These are phyloP conservation scores for Botryotinia narcissicola DNA, from an alignment of 2,329 filamentous ascomycete genomes.

Conservation along the genomic window DNA sequence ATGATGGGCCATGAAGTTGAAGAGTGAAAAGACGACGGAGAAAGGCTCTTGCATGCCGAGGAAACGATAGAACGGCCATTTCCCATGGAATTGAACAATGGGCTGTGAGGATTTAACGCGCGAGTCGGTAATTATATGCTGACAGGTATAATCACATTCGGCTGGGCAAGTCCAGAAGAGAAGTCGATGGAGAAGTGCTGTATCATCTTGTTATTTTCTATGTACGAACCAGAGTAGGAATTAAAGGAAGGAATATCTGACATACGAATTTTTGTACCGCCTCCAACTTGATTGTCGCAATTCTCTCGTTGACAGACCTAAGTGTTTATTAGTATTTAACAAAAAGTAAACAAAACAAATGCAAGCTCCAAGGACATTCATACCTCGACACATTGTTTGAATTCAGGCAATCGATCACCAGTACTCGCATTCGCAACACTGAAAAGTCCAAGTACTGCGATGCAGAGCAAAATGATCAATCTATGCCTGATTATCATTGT, in stretches of 20 bases:
- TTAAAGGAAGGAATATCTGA: not conserved
- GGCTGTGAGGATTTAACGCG: conserved; percentile 65
- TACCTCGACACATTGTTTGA: conserved; percentile 82
- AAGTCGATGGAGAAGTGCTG: conserved; percentile 80
- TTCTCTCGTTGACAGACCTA: conserved; percentile 81
- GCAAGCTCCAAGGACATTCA: not conserved
- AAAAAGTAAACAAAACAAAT: not conserved
- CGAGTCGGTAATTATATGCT: conserved; percentile 79
- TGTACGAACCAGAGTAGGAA: conserved; percentile 10
- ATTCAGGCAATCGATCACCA: conserved; percentile 84
- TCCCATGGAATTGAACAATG: conserved; percentile 92
- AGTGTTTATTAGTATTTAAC: conserved; percentile 21
- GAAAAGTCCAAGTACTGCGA: conserved; percentile 37
- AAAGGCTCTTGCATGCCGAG: conserved; percentile 94
- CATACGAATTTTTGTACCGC: conserved; percentile 40
- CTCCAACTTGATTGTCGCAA: conserved; percentile 63
- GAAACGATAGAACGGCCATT: conserved; percentile 94
- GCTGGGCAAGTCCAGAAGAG: conserved; percentile 88
- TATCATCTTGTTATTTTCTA: conserved; percentile 26
- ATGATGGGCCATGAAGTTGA: conserved; percentile 86
- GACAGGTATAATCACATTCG: conserved; percentile 98
- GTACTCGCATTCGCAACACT: conserved; percentile 63
- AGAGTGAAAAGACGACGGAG: conserved; percentile 86
- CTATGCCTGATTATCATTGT: conserved; percentile 32
- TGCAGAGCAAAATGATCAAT: conserved; percentile 21